Percentiles rank a stretch among this genome's conserved stretches.
These are phyloP conservation scores for Cyberlindnera lachancei DNA, from an alignment of 805 yeast species.

Conservation along the genomic window DNA sequence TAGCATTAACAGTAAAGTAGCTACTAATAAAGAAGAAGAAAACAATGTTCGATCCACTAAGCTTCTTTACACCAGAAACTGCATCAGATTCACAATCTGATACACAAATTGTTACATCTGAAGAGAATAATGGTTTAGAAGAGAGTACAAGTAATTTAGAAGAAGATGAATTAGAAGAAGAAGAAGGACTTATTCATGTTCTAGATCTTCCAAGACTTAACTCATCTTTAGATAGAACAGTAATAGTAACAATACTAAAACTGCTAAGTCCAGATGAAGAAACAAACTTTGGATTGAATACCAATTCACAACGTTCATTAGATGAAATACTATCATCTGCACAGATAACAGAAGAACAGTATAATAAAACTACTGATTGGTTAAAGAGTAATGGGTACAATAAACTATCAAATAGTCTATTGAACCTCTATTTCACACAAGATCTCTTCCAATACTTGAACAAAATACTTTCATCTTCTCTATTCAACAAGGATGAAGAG, in stretches of 20 bases:
- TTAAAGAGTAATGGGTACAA: constrained; percentile 29
- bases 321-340: constrained; percentile 27
- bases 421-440: constrained; percentile 25
- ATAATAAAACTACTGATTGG: constrained; percentile 37
- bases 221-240: constrained; percentile 38
- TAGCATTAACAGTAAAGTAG: too few species aligned
- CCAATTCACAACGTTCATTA: constrained; percentile 3
- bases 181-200: constrained; percentile 35
- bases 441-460: constrained; percentile 44
- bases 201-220: constrained; percentile 54
- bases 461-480: constrained; percentile 38
- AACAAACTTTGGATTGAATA: constrained; percentile 36
- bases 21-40: too few species aligned
- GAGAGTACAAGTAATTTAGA: not conserved
- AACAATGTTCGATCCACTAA: constrained; percentile 33
- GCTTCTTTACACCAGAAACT: constrained; percentile 23
- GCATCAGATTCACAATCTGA: not conserved
- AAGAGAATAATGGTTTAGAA: not conserved
- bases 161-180: constrained; percentile 12
- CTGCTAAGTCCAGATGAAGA: constrained; percentile 43
- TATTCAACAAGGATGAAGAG: constrained; percentile 24
- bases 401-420: constrained; percentile 22
- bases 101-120: not conserved
- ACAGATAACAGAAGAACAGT: constrained; percentile 21
- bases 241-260: constrained; percentile 36